Base-by-base conservation (phyloP, 441 rosid species). In the Eruca vesicaria region DNA sequence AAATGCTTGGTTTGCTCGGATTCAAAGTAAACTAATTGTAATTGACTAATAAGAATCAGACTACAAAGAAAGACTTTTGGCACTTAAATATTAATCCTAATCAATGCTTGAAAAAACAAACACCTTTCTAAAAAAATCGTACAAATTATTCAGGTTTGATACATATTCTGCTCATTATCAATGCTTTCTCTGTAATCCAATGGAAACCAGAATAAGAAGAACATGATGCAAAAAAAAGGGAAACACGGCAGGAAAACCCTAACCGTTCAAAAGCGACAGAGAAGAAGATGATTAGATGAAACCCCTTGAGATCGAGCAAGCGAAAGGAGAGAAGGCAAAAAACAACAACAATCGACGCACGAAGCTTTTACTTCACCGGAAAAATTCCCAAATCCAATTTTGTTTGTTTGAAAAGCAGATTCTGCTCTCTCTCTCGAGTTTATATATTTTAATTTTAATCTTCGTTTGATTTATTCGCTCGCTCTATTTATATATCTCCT, bases 321-420 rank as follows among this genome's bases (percentile, higher is more conserved):
- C 35, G 12, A 8, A 36, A 50, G 10, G 4, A 18, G 23, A 36
- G 2, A 50, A 16, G 9, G 3, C 4, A 2, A 41, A 52, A 29
- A 7, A 11, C 3, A 61, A 62, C 57, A 16, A 68, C 38, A 65
- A 77, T 66, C 68, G 32, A 72, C 9, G 76, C 64, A 36, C 43
- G 43, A 36, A 36, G 43, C 58, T 32, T 71, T 58, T 65, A 69
- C 72, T 63, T 59, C 60, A 32, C 38, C 68, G 58, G 28, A 21
- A 48, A 36, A 77, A 52, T 29, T 70, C 75, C 72, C 71, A 77
- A 76, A 71, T 56, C 59, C 67, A 20, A 58, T 20, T 53, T 53
- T 53, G 5, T 0, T 18, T 53, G 18, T 29, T 63, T 35, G 58
- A 76, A 69, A 76, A 76, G 71, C 55, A 64, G 66, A 76, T 55